Base-by-base conservation (phyloP, 768 basidiomycete species). In the Filobasidium floriforme region DNA sequence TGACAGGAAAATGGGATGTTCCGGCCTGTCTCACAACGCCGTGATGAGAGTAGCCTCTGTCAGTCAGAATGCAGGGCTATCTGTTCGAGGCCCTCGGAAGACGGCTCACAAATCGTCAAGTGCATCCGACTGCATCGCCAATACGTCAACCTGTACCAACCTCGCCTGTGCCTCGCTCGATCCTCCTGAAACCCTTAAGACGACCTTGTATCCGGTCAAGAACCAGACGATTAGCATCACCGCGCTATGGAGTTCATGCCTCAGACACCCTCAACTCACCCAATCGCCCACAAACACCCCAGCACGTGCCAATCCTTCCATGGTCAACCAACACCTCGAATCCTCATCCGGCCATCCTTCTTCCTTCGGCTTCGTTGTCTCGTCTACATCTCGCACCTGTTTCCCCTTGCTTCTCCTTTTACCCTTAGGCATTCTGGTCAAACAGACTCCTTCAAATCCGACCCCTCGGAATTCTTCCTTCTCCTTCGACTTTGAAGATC, bases 281-380 rank as follows among this genome's bases (percentile, higher is more conserved):
- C 76, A 78, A 63, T 78, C 77, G 0, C 74, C 75, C 32, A 74
- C 73, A 49, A 78, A 78, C 15, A 78, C 73, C 2, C 77, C 77
- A 24, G 75, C 72, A 64, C 75, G 43, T 5, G 76, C 77, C 11
- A 78, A 49, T 0, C 74, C 76, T n/a, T 68, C 68, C 1, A 78
- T 69, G 7, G 72, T 68, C n/a, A 78, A 63, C 75, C 75, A 78
- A 54, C 68, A 70, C 1, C 73, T 70, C 5, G 73, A 66, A 11
- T 76, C 72, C 14, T 59, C 68, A 24, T 70, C 69, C 12, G 52
- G 64, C 49, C 26, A 70, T 63, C 32, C 54, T n/a, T 52, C 65
- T 59, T 15, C 49, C 26, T 52, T 51, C 22, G 40, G 29, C 63
- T 26, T 28, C 7, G 32, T 37, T 9, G 69, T 32, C 5, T 70